Evolutionary conservation across 1,139 yeast genomes (phyloP), one percentile per base, ranked within the genome.

Genomic region (Zygosaccharomyces sapae): DNA sequence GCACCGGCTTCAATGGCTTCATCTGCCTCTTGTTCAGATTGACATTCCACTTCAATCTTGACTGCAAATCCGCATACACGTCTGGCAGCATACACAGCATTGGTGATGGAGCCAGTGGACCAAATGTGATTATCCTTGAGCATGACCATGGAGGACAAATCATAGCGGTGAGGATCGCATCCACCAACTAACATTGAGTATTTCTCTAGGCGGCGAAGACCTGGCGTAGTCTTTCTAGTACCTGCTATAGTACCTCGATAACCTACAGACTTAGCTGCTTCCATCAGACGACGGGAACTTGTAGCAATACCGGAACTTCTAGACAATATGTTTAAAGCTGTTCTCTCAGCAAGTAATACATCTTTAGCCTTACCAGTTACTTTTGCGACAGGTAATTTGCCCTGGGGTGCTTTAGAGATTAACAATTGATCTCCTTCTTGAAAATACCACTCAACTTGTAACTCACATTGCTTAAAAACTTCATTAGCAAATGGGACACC

Each of bases 1-100:
- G 97, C 97, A 13, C 97, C 97, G 5, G 97, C 95, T 25, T 74
- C 79, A 62, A 90, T 90, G 24, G 97, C 97, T 63, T 90, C 97
- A 53, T 77, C 74, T 1, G 97, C 97, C 59, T 89, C 97, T 5
- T 70, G 76, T 63, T 86, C 95, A 47, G 78, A 71, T 61, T 86
- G 86, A 44, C 88, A 92, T 68, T 90, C 97, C 34, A 90, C 97
- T 66, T 90, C 97, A 46, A 92, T 84, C 68, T 92, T 92, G 40
- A 85, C 76, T 2, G 96, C 80, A 69, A 90, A 90, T 2, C 97
- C 97, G 61, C 90, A 87, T 1, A 84, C 95, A 10, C 74, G 70
- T 48, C 87, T 76, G 1, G 97, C 97, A 49, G 77, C 75, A 41
- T 71, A 60, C 3, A 92, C 92, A 1, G 97, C 97, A 43, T 77